A percentile compares a stretch with the other conserved stretches of the same genome.
Evolutionary conservation across 2,329 filamentous ascomycete species (phyloP).

Genomic region (Fusarium nanum): DNA sequence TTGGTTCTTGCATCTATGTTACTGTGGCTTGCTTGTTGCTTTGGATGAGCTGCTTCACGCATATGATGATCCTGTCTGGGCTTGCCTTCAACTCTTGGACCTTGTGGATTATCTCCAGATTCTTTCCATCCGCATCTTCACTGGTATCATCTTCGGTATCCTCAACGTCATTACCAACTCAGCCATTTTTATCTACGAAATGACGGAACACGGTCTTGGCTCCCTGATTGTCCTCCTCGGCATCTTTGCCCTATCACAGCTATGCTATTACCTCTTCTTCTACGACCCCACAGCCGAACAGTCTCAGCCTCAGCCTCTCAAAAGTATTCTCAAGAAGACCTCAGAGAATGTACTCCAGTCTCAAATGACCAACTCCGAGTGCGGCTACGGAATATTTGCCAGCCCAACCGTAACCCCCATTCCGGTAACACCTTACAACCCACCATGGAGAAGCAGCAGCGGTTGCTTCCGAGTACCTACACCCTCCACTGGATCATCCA

Average conservation of each 20-base stretch:
- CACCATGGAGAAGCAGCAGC: constrained; percentile 5
- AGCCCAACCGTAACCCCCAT: neutral
- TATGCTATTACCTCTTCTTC: constrained; percentile 13
- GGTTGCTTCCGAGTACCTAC: constrained; percentile 3
- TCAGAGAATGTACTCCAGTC: neutral
- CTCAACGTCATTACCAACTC: constrained; percentile 6
- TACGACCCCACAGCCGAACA: neutral
- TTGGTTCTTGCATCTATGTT: constrained; percentile 19
- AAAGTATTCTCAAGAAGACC: neutral
- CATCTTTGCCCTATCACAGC: constrained; percentile 11
- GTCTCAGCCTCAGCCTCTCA: neutral
- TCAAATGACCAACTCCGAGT: neutral
- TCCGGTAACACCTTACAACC: neutral
- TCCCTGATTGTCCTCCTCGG: neutral
- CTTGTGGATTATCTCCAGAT: neutral
- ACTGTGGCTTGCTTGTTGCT: neutral
- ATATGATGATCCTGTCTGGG: neutral
- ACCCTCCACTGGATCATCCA: constrained; percentile 6
- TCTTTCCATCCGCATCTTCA: neutral
- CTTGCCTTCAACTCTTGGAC: constrained; percentile 2
- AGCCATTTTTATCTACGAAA: neutral
- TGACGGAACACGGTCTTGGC: constrained; percentile 13
- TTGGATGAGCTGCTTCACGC: constrained; percentile 7
- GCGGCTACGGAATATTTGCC: neutral
- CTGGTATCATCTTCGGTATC: neutral